Evolutionary conservation across 495 filamentous ascomycete species (phyloP), one percentile per base, ranked within the genome.

Genomic region (Delitschia confertaspora): DNA sequence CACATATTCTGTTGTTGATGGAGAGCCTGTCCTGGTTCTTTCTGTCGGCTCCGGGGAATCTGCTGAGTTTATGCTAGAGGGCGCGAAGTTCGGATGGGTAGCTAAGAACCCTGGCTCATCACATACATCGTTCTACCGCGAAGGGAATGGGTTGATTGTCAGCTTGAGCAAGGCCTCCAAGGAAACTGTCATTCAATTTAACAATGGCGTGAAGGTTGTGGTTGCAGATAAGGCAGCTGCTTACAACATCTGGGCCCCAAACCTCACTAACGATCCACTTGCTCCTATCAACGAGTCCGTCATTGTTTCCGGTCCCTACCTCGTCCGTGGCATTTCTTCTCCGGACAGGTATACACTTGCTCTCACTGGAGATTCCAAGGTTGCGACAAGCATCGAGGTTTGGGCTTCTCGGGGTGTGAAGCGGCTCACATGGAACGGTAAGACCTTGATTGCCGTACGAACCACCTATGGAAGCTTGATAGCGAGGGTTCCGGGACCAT

Each of bases 231-330:
- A 71, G 34, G 51, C 64, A 13, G 49, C 68, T 9, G 76, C 75
- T 0, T 78, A 76, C 55, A 56, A 58, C 2, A 72, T 73, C 42
- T 80, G 73, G 72, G 73, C 69, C 11, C 74, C 76, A 20, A 64
- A 72, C 9, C 57, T 74, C 29, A 72, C 66, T 1, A 63, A 65
- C 36, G 61, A 74, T 50, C 76, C 75, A 16, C 55, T 64, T 21
- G 69, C 69, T 1, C 47, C 52, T 3, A 47, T 48, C 5, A 37
- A 51, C 26, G 11, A 51, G 16, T 51, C 42, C 6, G 38, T 62
- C 2, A 38, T 62, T 7, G 59, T 60, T 14, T 45, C 51, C 35
- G 59, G 59, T 3, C 59, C 59, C 21, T 56, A 62, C 21, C 51
- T 62, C 4, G 45, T 62, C 11, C 57, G 59, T 8, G 14, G 47